Base-by-base conservation (phyloP, 164 flowering plant species). In the Nymphaea thermarum region DNA sequence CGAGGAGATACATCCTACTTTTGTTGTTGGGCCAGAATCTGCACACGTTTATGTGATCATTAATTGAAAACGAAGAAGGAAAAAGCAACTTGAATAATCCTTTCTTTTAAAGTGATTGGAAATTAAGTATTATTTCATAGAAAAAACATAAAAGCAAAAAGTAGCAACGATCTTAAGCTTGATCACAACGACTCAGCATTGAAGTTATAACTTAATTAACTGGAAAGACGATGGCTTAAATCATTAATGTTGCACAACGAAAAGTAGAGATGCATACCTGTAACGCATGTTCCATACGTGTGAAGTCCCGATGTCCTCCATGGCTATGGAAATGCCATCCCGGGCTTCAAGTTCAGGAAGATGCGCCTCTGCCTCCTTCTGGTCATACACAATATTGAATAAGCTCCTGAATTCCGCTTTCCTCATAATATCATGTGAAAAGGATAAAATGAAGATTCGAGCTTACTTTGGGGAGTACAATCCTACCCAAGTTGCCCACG, bases 1-100 rank as follows among this genome's bases (percentile, higher is more conserved):
- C 95, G 14, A 89, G 86, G 66, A 89, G 88, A 77, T 89, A 89
- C 95, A 89, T 89, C 78, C 91, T 80, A 77, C 95, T 89, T 72
- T 89, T 89, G 80, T 89, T 89, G 77, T 89, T 89, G 3, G 95
- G 95, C 95, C 95, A 89, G 75, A 87, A 89, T 68, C 55, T 47
- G 12, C 55, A 47, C 55, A 47, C 7, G 55, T 6, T 47, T 14
- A 47, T 47, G 55, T 51, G 12, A 51, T 15, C 14, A 51, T 8
- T 10, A 51, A 3, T 51, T 15, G 12, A 51, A 15, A 51, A 51
- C 12, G 12, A 51, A 51, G 57, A 51, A 51, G 57, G 14, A 10
- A 3, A 51, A 2, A 10, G 14, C 14, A 51, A 51, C 8, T 3
- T 51, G 57, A 8, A 51, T 51, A 47, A 47, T 3, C 57, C 8